Evolutionary conservation across 1,139 yeast species (phyloP), one percentile per base, ranked within the genome.

Genomic region (Starmera stellimalicola): DNA sequence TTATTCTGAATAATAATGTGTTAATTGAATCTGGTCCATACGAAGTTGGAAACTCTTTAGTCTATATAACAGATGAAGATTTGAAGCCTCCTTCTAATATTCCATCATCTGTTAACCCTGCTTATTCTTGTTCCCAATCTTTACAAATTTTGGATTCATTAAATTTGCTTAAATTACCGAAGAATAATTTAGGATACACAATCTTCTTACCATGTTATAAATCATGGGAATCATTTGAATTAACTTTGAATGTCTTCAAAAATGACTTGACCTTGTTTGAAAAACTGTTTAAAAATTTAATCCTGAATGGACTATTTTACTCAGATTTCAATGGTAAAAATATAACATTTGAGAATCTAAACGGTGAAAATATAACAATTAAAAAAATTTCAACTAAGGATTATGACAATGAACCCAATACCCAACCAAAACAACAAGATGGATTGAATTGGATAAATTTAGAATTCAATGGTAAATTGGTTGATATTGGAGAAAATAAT

Each of bases 161-260:
- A n/a, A 62, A 59, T 7, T 44, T 76, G 25, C 47, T 70, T 18
- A 62, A 65, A 33, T 60, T 73, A 18, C 55, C 62, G 4, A 52
- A 54, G 9, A 70, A 74, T 36, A 55, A 58, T 15, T 45, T 57
- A 16, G 94, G 95, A 0, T 84, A 83, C 59, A 74, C 96, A 0
- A 60, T 80, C 1, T 73, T 91, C 34, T 58, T 88, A 27, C 98
- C 97, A 0, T 78, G 91, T 40, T 77, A 83, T 18, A 58, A 64
- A 18, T 73, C 93, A 0, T 88, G 96, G 96, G 66, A 68, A 15
- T 55, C 61, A 4, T 62, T 79, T 23, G 87, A 79, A 2, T 60
- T 91, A 27, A 69, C 77, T 2, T 60, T 73, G 31, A 69, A 70
- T 29, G 81, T 78, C 50, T 54, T 91, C 28, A 66, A 72, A 38